phyloP scores from a whole-genome alignment of 441 rosid genomes.

The Croton laevigatus region DNA sequence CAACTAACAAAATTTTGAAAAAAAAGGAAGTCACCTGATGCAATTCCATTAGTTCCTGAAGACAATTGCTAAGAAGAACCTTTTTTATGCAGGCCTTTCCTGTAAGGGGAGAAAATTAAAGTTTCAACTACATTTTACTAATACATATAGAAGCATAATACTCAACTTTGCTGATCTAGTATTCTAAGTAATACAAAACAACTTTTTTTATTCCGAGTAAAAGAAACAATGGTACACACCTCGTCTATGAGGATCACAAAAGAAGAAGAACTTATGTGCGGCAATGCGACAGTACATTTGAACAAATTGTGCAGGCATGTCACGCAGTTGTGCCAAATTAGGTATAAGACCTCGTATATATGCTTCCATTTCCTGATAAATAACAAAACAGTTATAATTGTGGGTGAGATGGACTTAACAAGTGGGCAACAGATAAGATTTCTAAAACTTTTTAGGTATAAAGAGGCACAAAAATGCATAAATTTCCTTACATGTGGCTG shows the following conservation, averaged over 20 bases:
- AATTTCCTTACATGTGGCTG: conserved; percentile 58
- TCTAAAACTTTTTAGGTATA: conserved; percentile 7
- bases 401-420: conserved; percentile 7
- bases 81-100: conserved; percentile 98
- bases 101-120: conserved; percentile 30
- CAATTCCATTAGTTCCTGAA: conserved; percentile 98
- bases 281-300: conserved; percentile 98
- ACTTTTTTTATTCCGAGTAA: not conserved
- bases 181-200: not conserved
- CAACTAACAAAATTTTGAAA: not conserved
- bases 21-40: conserved; percentile 64
- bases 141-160: not conserved
- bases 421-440: conserved; percentile 2
- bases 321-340: conserved; percentile 90
- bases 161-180: not conserved
- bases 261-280: conserved; percentile 96
- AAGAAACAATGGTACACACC: conserved; percentile 40
- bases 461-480: conserved; percentile 7
- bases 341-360: conserved; percentile 95
- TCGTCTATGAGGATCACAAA: conserved; percentile 97
- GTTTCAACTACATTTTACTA: conserved; percentile 11
- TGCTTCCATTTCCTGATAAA: conserved; percentile 92
- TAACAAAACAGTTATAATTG: conserved; percentile 19
- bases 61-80: conserved; percentile 95
- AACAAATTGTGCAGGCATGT: conserved; percentile 83